Percentiles rank a stretch among this genome's conserved stretches.
These are phyloP conservation scores for Agrocybe pediades DNA, from an alignment of 768 basidiomycete species.

Conservation along the genomic window DNA sequence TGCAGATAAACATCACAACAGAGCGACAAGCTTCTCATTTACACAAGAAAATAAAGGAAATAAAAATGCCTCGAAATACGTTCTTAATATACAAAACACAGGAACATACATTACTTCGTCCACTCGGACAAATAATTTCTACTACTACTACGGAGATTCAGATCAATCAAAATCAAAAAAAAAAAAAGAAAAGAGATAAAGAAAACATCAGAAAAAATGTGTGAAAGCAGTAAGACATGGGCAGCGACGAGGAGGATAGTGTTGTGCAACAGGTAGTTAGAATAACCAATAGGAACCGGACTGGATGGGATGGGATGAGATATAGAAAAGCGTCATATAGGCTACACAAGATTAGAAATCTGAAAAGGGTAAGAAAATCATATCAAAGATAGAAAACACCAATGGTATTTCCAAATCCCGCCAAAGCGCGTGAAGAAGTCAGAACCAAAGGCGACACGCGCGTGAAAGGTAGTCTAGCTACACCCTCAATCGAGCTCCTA, in stretches of 20 bases:
- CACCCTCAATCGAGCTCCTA: constrained; percentile 22
- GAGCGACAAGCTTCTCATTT: too few species aligned
- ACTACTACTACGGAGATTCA: neutral
- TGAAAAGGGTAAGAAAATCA: neutral
- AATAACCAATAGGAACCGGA: neutral
- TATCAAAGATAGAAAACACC: constrained; percentile 51
- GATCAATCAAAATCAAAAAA: too few species aligned
- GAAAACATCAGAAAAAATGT: neutral
- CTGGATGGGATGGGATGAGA: neutral
- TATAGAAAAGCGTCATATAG: neutral
- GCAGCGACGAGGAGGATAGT: neutral
- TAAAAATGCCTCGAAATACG: neutral
- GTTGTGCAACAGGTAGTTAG: neutral
- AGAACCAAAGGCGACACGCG: constrained; percentile 63
- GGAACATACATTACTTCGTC: neutral
- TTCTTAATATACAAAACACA: neutral
- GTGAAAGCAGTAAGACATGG: neutral
- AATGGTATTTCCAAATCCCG: constrained; percentile 80
- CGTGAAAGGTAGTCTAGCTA: constrained; percentile 80
- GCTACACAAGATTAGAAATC: neutral
- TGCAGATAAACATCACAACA: too few species aligned
- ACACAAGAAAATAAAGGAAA: too few species aligned
- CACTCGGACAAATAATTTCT: neutral
- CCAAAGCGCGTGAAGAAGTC: constrained; percentile 52
- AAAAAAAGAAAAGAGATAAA: neutral